Evolutionary conservation across 2,329 filamentous ascomycete species (phyloP), one percentile per base, ranked within the genome.

Genomic region (Diplodia scrobiculata): DNA sequence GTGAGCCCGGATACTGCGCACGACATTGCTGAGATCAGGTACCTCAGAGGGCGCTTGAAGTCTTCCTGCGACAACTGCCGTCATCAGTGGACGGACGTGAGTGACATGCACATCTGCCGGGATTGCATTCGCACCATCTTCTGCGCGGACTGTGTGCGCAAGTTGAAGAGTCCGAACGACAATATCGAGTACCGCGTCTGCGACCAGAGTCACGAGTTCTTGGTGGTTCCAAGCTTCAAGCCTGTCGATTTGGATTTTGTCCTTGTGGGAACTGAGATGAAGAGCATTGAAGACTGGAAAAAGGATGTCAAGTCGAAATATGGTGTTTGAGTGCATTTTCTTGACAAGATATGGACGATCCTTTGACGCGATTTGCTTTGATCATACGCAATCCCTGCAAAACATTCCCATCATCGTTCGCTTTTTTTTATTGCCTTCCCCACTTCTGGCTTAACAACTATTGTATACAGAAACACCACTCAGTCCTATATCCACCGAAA

Each of bases 21-120:
- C n/a, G 14, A 41, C 11, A 17, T 41, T 11, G 19, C 53, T 11
- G 55, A 59, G 38, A 47, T 47, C n/a, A 17, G 1, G 21, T 38
- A 32, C 17, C 17, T 59, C 19, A 19, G 38, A 6, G 55, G 38
- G 7, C 38, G 55, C 38, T 47, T 59, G 55, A 59, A 59, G 38
- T 59, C 55, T 5, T 59, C 55, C 13, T 59, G 55, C 25, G 55
- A 59, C 21, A 59, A 59, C 25, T 59, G 55, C 38, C 25, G 17
- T 3, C 5, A 21, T 9, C 25, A 32, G 14, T 59, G 55, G 55
- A 47, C 25, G 4, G 32, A 47, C 25, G 55, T 41, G 7, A 38
- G 21, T 21, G 55, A 34, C 2, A 59, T 59, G 55, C 55, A 47
- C 38, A 47, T 59, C 17, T 59, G 55, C 34, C 36, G 55, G 17